Conservation (phyloP, 2,329 filamentous ascomycete genomes). For the Pseudopithomyces maydicus region DNA sequence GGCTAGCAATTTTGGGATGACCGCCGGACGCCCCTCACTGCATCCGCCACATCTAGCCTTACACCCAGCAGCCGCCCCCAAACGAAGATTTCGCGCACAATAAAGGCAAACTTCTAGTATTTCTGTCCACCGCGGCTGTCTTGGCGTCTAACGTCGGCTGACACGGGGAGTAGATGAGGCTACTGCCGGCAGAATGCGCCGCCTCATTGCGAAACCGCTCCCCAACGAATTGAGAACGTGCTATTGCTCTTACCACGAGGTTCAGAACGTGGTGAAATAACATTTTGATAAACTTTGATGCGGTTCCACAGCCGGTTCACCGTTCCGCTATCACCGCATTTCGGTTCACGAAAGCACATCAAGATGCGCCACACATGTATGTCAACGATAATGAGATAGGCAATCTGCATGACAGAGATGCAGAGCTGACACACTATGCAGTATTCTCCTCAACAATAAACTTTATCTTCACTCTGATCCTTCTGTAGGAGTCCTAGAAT, state of each 20-base stretch:
- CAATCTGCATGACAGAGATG: background rate
- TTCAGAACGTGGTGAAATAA: background rate
- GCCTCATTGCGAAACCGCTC: constrained; percentile 14
- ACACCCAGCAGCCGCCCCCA: background rate
- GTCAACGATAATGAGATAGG: background rate
- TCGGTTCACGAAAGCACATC: background rate
- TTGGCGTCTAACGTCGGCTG: constrained; percentile 11
- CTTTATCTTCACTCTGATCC: background rate
- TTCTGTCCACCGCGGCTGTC: background rate
- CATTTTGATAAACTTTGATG: background rate
- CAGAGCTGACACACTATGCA: background rate
- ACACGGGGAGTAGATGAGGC: constrained; percentile 23
- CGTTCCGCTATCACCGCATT: background rate
- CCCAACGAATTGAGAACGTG: constrained; percentile 4
- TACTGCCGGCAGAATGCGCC: constrained; percentile 30
- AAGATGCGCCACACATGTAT: no score
- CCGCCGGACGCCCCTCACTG: no score
- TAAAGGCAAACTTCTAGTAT: constrained; percentile 20
- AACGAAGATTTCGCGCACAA: background rate
- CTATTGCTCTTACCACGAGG: background rate
- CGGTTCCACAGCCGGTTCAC: background rate
- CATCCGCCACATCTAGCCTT: background rate
- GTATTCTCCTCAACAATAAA: background rate
- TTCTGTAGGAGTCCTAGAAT: background rate
- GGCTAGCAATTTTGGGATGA: no score